These are phyloP conservation scores for Ustilago curta DNA, from an alignment of 1,284 basidiomycete species.

Conservation along the genomic window DNA sequence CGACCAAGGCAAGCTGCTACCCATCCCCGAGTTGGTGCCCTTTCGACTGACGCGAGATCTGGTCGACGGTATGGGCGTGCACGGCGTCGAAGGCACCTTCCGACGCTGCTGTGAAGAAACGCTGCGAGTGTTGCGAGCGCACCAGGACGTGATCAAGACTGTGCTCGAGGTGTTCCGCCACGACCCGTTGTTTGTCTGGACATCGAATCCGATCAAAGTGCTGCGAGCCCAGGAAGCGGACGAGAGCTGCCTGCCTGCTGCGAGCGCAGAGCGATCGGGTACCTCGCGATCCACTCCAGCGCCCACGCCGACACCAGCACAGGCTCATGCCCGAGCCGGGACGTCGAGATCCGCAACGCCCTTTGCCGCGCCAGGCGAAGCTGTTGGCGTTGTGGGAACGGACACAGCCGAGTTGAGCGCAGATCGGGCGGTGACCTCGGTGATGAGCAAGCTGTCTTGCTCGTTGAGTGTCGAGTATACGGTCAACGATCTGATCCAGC, in stretches of 20 bases:
- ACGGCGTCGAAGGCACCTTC: constrained; percentile 93
- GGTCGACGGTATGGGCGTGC: constrained; percentile 90
- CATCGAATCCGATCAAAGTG: constrained; percentile 57
- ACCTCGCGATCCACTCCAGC: constrained; percentile 17
- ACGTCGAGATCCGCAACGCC: constrained; percentile 28
- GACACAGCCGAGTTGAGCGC: constrained; percentile 82
- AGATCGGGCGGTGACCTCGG: constrained; percentile 79
- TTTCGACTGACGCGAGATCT: constrained; percentile 94
- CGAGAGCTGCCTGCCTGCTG: constrained; percentile 17
- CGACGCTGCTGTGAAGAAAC: constrained; percentile 95
- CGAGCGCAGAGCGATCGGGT: constrained; percentile 27
- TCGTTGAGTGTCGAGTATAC: constrained; percentile 89
- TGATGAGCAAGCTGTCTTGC: constrained; percentile 78
- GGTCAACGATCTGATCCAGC: constrained; percentile 90
- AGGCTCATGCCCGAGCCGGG: constrained; percentile 10
- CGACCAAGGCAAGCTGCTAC: constrained; percentile 86
- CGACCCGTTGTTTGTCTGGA: constrained; percentile 93
- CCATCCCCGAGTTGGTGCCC: constrained; percentile 88
- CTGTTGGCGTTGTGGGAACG: constrained; percentile 18
- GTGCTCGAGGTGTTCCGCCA: constrained; percentile 97
- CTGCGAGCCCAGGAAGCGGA: constrained; percentile 48
- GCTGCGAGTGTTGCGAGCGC: constrained; percentile 85
- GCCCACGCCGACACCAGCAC: constrained; percentile 9
- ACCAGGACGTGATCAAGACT: constrained; percentile 88
- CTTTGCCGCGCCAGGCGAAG: constrained; percentile 4